Percentiles rank a stretch among this genome's conserved stretches.
phyloP scores from a whole-genome alignment of 805 yeast species.

The Metschnikowia kofuensis region DNA sequence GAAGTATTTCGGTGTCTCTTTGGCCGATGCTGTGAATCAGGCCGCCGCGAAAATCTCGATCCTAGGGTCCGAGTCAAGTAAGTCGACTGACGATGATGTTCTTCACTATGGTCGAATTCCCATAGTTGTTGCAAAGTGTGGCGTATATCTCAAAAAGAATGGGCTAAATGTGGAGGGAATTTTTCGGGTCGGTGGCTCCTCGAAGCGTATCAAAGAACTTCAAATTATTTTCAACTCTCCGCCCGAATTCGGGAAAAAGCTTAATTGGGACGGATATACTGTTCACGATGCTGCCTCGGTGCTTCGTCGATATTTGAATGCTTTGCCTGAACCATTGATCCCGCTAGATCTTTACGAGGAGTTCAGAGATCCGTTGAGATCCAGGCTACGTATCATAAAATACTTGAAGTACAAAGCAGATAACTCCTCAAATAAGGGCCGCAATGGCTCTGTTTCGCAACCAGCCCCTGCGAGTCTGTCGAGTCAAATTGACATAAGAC shows the following conservation, averaged over 20 bases:
- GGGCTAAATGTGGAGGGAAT: constrained; percentile 85
- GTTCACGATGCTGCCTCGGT: constrained; percentile 97
- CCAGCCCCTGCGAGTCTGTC: background rate
- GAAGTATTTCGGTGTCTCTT: constrained; percentile 76
- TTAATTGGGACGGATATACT: constrained; percentile 89
- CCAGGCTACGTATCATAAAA: constrained; percentile 60
- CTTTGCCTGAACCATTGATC: constrained; percentile 88
- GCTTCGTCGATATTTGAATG: constrained; percentile 78
- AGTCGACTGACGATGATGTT: constrained; percentile 48
- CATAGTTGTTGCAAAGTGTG: constrained; percentile 92
- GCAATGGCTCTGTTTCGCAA: background rate
- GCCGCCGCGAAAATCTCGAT: constrained; percentile 78
- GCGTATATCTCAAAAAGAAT: constrained; percentile 74
- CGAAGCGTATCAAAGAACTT: constrained; percentile 80
- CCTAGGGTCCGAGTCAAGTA: constrained; percentile 40
- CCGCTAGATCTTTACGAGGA: constrained; percentile 73
- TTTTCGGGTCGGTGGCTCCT: constrained; percentile 89
- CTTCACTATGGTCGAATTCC: constrained; percentile 88
- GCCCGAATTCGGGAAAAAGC: constrained; percentile 84
- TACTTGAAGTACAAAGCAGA: constrained; percentile 62
- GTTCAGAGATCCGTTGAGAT: constrained; percentile 72
- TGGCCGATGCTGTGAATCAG: constrained; percentile 63
- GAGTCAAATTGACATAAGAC: background rate
- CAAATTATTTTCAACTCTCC: constrained; percentile 82
- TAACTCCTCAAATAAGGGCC: constrained; percentile 15